A percentile compares a stretch with the other conserved stretches of the same genome.
Conservation (phyloP, 208 protist species). For the Wallacemonas collosoma region DNA sequence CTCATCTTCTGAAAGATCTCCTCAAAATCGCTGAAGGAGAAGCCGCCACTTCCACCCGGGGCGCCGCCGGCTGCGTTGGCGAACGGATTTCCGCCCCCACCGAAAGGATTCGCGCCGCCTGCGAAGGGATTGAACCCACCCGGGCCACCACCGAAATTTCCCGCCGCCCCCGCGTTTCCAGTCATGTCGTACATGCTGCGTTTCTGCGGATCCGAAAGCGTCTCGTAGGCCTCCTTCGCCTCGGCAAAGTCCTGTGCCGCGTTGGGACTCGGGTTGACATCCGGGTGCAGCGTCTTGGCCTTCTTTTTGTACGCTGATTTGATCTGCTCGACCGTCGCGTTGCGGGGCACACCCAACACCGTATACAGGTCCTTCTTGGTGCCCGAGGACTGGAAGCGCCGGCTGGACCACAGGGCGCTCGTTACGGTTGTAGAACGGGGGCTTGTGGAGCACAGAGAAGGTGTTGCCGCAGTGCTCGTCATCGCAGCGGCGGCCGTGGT, state of each 20-base stretch:
- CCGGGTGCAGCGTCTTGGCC: constrained; percentile 87
- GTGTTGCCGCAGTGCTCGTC: constrained; percentile 29
- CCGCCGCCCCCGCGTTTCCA: constrained; percentile 71
- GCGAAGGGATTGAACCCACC: constrained; percentile 60
- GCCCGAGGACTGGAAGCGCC: constrained; percentile 36
- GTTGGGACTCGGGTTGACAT: constrained; percentile 81
- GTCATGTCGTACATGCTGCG: constrained; percentile 93
- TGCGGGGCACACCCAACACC: constrained; percentile 76
- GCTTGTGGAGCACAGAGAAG: constrained; percentile 3
- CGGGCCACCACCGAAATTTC: constrained; percentile 42
- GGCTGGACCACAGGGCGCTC: constrained; percentile 9
- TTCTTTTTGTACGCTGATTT: constrained; percentile 87
- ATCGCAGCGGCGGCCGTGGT: constrained; percentile 26
- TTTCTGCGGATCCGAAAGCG: constrained; percentile 88
- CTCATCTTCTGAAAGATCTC: constrained; percentile 92
- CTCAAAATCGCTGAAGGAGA: constrained; percentile 90
- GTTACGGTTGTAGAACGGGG: neutral
- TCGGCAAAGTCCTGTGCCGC: constrained; percentile 88
- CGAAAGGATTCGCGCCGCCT: constrained; percentile 48
- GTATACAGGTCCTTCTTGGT: constrained; percentile 81
- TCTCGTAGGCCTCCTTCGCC: constrained; percentile 92
- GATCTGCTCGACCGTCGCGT: constrained; percentile 83
- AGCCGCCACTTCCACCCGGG: constrained; percentile 38
- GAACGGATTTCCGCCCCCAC: constrained; percentile 60
- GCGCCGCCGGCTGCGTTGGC: constrained; percentile 44